Base-by-base conservation (phyloP, 805 yeast species). In the Grigorovia humatica region DNA sequence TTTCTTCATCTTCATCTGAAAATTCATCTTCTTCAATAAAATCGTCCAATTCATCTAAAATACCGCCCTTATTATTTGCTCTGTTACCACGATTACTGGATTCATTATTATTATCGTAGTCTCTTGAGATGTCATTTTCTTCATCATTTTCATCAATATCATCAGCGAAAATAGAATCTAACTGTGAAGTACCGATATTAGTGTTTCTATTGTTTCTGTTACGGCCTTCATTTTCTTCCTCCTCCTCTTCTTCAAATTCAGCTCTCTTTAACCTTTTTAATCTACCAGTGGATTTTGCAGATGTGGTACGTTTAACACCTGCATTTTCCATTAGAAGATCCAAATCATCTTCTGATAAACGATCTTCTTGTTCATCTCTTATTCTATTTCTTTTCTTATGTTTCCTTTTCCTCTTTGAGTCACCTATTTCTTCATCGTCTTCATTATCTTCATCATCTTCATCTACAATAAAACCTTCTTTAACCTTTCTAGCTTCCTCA, bases 1-100 rank as follows among this genome's bases (percentile, higher is more conserved):
- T 75, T 51, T 70, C 77, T 58, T 76, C 77, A 52, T 76, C 81
- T 62, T 89, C 96, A 59, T 88, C 97, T 9, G 95, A 87, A 62
- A 85, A 85, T 66, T 90, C 97, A 68, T 93, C 99, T 55, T 91
- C 97, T 69, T 91, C 99, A 59, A 93, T 93, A 70, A 93, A 93
- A 65, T 90, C 99, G 66, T 89, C 99, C 60, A 91, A 81, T 68
- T 93, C 98, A 64, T 89, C 96, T 57, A 81, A 68, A 67, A 72
- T 62, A 19, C 66, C 70, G 20, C 62, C 65, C 35, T 66, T 75
- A 19, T 64, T 68, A 8, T 38, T 38, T 13, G 60, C 68, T 40
- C 69, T 48, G 23, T 50, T 54, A 29, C 48, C 41, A 44, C 60
- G 57, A 29, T 55, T 56, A 18, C 52, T 58, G 13, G 59, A 67